Conservation (phyloP, 1,139 yeast species). For the Saccharomyces hybrid region DNA sequence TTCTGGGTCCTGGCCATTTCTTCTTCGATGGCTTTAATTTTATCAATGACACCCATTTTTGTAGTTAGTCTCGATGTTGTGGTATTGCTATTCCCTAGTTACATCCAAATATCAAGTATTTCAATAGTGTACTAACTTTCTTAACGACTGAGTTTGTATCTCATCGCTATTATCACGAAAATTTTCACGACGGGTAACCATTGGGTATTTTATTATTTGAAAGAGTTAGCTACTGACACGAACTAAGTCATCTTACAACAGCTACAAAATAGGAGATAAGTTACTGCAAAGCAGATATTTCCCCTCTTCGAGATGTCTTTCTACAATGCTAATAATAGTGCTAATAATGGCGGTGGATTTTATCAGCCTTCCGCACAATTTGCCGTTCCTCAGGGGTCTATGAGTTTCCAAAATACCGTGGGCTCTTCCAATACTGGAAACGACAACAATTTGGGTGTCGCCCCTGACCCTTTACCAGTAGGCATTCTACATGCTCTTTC, state of each 20-base stretch:
- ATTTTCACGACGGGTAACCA: not conserved
- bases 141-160: not conserved
- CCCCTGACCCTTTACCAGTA: constrained; percentile 48
- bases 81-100: not conserved
- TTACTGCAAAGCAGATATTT: not conserved
- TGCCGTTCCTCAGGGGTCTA: constrained; percentile 32
- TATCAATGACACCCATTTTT: constrained; percentile 44
- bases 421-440: constrained; percentile 4
- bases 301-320: not conserved
- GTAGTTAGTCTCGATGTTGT: not conserved
- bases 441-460: constrained; percentile 15
- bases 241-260: not conserved
- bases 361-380: constrained; percentile 30
- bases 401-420: constrained; percentile 22
- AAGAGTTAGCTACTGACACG: not conserved
- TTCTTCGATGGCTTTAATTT: constrained; percentile 83
- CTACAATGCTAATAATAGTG: constrained; percentile 7
- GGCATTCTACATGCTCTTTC: constrained; percentile 92
- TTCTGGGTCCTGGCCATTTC: constrained; percentile 94
- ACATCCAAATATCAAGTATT: not conserved
- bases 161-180: not conserved
- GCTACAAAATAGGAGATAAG: not conserved
- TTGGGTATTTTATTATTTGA: not conserved
- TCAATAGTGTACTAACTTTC: not conserved
- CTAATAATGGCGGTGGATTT: constrained; percentile 18